Percentiles rank a stretch among this genome's conserved stretches.
phyloP scores from a whole-genome alignment of 2,329 filamentous ascomycete genomes.

The Alternaria brassicae region DNA sequence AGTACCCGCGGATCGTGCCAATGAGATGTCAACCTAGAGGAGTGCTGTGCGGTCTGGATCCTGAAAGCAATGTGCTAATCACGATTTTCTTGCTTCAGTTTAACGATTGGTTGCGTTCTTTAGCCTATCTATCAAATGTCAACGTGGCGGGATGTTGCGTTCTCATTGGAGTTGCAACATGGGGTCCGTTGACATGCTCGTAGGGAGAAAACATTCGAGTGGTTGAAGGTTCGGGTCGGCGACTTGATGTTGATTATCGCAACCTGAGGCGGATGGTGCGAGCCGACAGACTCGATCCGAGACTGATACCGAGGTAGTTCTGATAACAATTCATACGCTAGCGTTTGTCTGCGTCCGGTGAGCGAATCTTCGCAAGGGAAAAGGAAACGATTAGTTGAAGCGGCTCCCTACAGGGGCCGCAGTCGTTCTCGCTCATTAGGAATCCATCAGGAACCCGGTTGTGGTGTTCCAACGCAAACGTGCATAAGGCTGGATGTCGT shows the following conservation, averaged over 20 bases:
- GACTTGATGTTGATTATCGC: neutral
- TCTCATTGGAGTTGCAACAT: neutral
- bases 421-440: slow-evolving; percentile 1
- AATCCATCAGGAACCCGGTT: neutral
- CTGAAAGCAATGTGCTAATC: neutral
- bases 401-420: neutral
- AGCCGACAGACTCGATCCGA: neutral
- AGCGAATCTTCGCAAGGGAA: neutral
- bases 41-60: neutral
- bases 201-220: neutral
- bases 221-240: neutral
- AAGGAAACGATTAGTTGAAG: neutral
- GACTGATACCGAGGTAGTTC: neutral
- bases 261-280: neutral
- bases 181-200: neutral
- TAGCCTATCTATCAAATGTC: neutral
- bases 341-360: slow-evolving; percentile 16
- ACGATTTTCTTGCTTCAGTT: neutral
- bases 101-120: neutral
- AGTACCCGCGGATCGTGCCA: slow-evolving; percentile 6
- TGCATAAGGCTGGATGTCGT: slow-evolving; percentile 21
- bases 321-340: neutral
- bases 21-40: neutral
- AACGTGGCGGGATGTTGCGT: neutral
- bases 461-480: slow-evolving; percentile 5